phyloP scores from a whole-genome alignment of 169 alveolate species.

The Plasmodium gallinaceum region DNA sequence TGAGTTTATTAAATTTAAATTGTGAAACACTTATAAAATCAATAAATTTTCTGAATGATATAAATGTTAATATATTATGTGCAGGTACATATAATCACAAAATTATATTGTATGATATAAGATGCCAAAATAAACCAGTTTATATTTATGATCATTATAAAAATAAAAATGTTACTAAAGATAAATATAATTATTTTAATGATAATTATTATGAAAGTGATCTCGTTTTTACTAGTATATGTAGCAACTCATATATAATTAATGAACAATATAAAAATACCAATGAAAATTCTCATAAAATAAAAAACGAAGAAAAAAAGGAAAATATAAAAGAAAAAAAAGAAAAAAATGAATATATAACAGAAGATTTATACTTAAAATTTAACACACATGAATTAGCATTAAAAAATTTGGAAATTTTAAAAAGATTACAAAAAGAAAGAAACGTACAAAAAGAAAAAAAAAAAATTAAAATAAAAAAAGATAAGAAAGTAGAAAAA shows the following conservation, averaged over 20 bases:
- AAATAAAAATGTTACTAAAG: conserved; percentile 42
- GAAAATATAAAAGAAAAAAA: background rate
- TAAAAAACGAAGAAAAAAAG: background rate
- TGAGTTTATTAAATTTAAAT: conserved; percentile 79
- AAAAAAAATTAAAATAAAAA: background rate
- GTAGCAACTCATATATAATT: conserved; percentile 27
- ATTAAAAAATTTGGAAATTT: too few species aligned
- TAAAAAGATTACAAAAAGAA: background rate
- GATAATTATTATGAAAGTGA: conserved; percentile 69
- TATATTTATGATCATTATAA: conserved; percentile 81
- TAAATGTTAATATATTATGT: conserved; percentile 79
- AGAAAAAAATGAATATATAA: background rate
- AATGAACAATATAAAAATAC: background rate
- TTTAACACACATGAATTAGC: too few species aligned
- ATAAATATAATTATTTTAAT: conserved; percentile 49
- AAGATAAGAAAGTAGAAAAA: background rate
- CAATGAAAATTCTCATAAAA: background rate
- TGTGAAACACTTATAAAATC: conserved; percentile 79
- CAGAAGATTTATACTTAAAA: background rate
- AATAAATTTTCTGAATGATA: conserved; percentile 77
- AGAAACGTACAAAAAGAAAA: background rate
- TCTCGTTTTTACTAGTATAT: conserved; percentile 50
- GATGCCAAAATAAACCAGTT: conserved; percentile 83
- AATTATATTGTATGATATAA: conserved; percentile 81
- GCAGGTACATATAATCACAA: conserved; percentile 80